phyloP scores from a whole-genome alignment of 257 asterid genomes.

The Leonotis leonurus region DNA sequence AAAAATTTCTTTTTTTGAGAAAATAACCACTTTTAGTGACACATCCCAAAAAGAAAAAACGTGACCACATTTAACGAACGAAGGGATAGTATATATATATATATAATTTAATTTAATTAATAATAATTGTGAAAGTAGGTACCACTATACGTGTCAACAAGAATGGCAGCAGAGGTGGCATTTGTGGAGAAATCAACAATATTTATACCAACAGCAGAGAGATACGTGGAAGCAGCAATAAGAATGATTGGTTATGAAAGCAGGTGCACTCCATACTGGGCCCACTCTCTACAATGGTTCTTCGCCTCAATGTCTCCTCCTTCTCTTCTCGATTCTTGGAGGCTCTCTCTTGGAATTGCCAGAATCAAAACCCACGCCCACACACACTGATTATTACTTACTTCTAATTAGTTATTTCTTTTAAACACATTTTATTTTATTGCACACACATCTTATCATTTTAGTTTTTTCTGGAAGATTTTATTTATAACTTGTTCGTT shows the following conservation, averaged over 20 bases:
- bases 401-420: too few species aligned
- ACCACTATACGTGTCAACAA: constrained; percentile 68
- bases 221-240: constrained; percentile 53
- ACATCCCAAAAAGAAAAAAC: too few species aligned
- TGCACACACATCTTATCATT: too few species aligned
- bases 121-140: constrained; percentile 32
- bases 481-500: too few species aligned
- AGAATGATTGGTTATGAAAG: constrained; percentile 45
- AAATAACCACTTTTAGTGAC: too few species aligned
- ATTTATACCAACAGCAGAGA: constrained; percentile 50
- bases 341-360: constrained; percentile 41
- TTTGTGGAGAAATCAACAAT: constrained; percentile 40
- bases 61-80: too few species aligned
- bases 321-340: constrained; percentile 47
- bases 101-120: too few species aligned
- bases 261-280: constrained; percentile 75
- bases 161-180: constrained; percentile 68
- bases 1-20: too few species aligned
- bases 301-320: constrained; percentile 51
- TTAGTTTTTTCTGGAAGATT: too few species aligned
- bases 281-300: constrained; percentile 67
- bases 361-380: constrained; percentile 11
- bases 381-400: too few species aligned
- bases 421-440: too few species aligned
- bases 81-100: too few species aligned